A percentile compares a stretch with the other conserved stretches of the same genome.
These are phyloP conservation scores for Dictyostelium purpureum DNA, from an alignment of 78 protist genomes.

Conservation along the genomic window DNA sequence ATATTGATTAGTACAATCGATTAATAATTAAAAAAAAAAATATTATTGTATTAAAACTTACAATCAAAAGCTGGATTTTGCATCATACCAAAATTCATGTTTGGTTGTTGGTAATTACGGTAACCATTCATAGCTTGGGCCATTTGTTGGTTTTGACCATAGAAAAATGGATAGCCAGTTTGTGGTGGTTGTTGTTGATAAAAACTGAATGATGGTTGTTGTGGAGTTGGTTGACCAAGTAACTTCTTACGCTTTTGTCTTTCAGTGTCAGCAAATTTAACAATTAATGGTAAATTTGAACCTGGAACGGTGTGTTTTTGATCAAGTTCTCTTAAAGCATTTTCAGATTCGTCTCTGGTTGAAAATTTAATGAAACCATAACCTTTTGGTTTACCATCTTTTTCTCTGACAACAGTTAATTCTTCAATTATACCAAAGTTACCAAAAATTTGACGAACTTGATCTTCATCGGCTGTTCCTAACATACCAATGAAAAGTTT, in stretches of 20 bases:
- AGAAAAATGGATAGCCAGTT: conserved; percentile 9
- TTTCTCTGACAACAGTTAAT: conserved; percentile 89
- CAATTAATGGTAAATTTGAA: conserved; percentile 52
- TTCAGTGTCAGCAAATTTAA: conserved; percentile 74
- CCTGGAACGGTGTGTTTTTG: conserved; percentile 77
- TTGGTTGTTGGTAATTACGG: background rate
- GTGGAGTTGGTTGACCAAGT: background rate
- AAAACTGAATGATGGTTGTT: background rate
- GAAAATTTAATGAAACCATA: conserved; percentile 98
- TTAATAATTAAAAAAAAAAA: background rate
- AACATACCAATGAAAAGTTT: conserved; percentile 73
- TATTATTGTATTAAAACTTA: background rate
- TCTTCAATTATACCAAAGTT: conserved; percentile 92
- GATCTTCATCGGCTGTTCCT: conserved; percentile 58
- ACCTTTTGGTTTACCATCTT: conserved; percentile 86
- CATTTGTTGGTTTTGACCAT: conserved; percentile 17
- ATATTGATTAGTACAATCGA: background rate
- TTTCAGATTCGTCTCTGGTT: conserved; percentile 92
- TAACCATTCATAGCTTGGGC: conserved; percentile 6
- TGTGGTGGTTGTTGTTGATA: background rate
- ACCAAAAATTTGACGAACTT: background rate
- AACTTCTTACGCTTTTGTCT: conserved; percentile 79
- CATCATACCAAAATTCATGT: conserved; percentile 15
- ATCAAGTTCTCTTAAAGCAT: conserved; percentile 93
- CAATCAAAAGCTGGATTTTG: conserved; percentile 22